Conservation (phyloP, 73 alveolate genomes). For the Tetrahymena thermophila region DNA sequence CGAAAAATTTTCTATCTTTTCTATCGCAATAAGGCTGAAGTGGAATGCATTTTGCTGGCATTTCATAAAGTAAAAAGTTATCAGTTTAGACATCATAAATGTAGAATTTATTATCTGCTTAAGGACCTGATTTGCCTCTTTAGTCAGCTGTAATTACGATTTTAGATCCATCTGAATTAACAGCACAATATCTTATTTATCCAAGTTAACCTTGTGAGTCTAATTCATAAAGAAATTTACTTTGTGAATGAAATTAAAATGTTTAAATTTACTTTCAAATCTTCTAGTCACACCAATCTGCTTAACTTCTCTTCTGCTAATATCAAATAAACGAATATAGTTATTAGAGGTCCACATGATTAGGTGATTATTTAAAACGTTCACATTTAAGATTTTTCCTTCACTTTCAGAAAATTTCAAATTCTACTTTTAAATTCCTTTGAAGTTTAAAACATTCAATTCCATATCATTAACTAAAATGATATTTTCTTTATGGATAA, state of each 20-base stretch:
- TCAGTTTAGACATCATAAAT: slow-evolving; percentile 93
- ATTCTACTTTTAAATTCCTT: slow-evolving; percentile 84
- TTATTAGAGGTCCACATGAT: slow-evolving; percentile 52
- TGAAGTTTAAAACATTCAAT: slow-evolving; percentile 79
- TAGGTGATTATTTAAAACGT: slow-evolving; percentile 66
- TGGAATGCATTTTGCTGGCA: slow-evolving; percentile 84
- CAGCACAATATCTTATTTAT: slow-evolving; percentile 71
- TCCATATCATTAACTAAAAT: slow-evolving; percentile 62
- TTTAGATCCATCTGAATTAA: slow-evolving; percentile 87
- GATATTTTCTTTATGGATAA: slow-evolving; percentile 75
- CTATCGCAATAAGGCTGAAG: slow-evolving; percentile 86
- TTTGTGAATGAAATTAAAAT: too few species aligned
- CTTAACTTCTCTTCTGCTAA: slow-evolving; percentile 83
- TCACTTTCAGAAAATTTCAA: slow-evolving; percentile 82
- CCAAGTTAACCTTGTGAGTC: slow-evolving; percentile 83
- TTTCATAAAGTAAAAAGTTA: slow-evolving; percentile 79
- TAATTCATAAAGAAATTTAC: background rate
- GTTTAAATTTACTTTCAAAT: slow-evolving; percentile 59
- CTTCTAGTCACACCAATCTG: slow-evolving; percentile 82
- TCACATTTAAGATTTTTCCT: slow-evolving; percentile 81
- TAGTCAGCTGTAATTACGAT: slow-evolving; percentile 86
- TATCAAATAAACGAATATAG: slow-evolving; percentile 64
- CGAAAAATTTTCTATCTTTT: slow-evolving; percentile 81
- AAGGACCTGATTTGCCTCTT: slow-evolving; percentile 74
- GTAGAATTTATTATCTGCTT: slow-evolving; percentile 80